Evolutionary conservation across 805 yeast species (phyloP), one percentile per base, ranked within the genome.

Genomic region (Ogataea paraovalis): DNA sequence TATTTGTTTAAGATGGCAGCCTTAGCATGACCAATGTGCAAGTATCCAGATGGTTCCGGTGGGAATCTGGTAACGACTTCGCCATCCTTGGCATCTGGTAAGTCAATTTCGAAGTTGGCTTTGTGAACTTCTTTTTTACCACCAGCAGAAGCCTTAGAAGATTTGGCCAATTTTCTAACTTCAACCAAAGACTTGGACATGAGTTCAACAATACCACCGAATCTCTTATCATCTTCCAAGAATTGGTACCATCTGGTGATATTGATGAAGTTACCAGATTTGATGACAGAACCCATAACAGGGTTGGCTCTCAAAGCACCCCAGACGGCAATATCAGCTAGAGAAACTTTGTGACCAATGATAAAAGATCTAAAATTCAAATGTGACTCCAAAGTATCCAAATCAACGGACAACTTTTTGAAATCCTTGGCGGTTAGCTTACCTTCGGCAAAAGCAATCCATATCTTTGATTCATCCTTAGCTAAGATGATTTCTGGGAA

Each of bases 1-100:
- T 91, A 92, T 71, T 94, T 94, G 74, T 94, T 94, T 66, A 94
- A 79, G 49, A 94, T 77, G 46, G 99, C 99, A 52, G 99, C 99
- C 72, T 94, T 94, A 51, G 96, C 99, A 67, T 94, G 99, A 58
- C 99, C 99, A 71, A 94, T 94, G 72, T 94, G 99, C 71, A 94
- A 79, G 71, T 91, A 94, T 73, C 99, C 99, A 72, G 96, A 87
- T 51, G 99, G 99, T 75, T 94, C 99, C 55, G 99, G 99, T 44
- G 96, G 99, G 82, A 94, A 94, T 73, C 99, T 86, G 46, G 99
- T 95, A 46, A 95, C 98, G 48, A 94, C 99, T 70, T 91, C 75
- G 55, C 99, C 99, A 48, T 85, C 82, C 61, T 79, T 82, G 49
- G 99, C 99, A 66, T 83, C 95, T 50, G 86, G 87, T 56, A 94